phyloP scores from a whole-genome alignment of 352 stramenopile species.

The Phytophthora fragariae region DNA sequence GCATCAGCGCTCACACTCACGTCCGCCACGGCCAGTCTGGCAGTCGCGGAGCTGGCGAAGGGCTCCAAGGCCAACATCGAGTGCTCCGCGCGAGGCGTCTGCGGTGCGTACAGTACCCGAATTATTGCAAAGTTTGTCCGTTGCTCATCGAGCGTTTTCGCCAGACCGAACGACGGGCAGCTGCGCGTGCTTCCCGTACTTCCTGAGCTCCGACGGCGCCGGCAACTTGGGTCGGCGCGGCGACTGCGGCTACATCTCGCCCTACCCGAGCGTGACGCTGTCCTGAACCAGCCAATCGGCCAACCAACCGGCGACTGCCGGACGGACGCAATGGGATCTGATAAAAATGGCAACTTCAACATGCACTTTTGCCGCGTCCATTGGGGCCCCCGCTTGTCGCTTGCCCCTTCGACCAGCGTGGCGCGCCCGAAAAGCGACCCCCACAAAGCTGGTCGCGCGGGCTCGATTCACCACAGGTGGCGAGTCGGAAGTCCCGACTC shows the following conservation, averaged over 20 bases:
- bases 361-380: slow-evolving; percentile 1
- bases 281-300: slow-evolving; percentile 24
- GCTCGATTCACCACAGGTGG: slow-evolving; percentile 25
- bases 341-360: slow-evolving; percentile 15
- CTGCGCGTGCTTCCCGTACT: slow-evolving; percentile 81
- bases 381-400: too few relatives aligned
- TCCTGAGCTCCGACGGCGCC: slow-evolving; percentile 71
- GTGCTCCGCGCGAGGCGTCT: slow-evolving; percentile 73
- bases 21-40: slow-evolving; percentile 29
- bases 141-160: not conserved
- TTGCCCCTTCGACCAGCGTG: not conserved
- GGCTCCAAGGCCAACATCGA: slow-evolving; percentile 85
- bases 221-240: slow-evolving; percentile 82
- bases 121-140: not conserved
- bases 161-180: slow-evolving; percentile 67
- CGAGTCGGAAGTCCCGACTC: slow-evolving; percentile 22
- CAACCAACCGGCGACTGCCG: not conserved
- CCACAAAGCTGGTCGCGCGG: slow-evolving; percentile 18
- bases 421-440: not conserved
- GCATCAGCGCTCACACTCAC: slow-evolving; percentile 54
- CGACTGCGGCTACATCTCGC: slow-evolving; percentile 91
- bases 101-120: slow-evolving; percentile 49
- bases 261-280: slow-evolving; percentile 60
- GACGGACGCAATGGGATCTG: not conserved
- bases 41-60: slow-evolving; percentile 45